A percentile compares a stretch with the other conserved stretches of the same genome.
Evolutionary conservation across 2,329 filamentous ascomycete species (phyloP).

Genomic region (Botrytis paeoniae): DNA sequence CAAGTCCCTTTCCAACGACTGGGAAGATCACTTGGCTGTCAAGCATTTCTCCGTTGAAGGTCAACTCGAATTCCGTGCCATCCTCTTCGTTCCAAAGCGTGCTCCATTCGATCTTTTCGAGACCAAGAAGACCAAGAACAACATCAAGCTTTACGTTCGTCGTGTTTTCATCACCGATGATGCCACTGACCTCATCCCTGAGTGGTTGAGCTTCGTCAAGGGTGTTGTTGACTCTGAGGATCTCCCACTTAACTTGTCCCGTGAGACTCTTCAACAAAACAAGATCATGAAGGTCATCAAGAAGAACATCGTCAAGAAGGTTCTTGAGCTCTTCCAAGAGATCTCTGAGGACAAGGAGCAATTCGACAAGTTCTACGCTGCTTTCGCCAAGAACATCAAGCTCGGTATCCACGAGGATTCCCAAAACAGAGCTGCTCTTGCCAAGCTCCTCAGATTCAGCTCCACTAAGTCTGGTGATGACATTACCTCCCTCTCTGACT

Average conservation of each 20-base stretch:
- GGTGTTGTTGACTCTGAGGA: constrained; percentile 99
- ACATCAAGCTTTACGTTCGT: constrained; percentile 99
- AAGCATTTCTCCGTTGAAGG: constrained; percentile 99
- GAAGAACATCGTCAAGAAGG: constrained; percentile 99
- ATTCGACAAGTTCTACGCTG: constrained; percentile 99
- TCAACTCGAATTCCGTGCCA: constrained; percentile 99
- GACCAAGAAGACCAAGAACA: constrained; percentile 99
- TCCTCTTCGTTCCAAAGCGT: constrained; percentile 99
- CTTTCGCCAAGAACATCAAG: constrained; percentile 99
- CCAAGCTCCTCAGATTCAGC: constrained; percentile 98
- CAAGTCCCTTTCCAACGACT: constrained; percentile 99
- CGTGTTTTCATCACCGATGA: constrained; percentile 99
- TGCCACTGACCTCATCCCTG: constrained; percentile 96
- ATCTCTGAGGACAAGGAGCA: constrained; percentile 99
- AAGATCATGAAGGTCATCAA: constrained; percentile 99
- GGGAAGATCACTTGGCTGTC: constrained; percentile 98
- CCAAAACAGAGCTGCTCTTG: constrained; percentile 88
- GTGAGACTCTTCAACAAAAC: constrained; percentile 99
- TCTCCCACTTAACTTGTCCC: constrained; percentile 97
- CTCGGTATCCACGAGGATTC: constrained; percentile 99
- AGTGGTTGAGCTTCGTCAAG: constrained; percentile 99
- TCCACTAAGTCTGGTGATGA: constrained; percentile 99
- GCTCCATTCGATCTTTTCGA: constrained; percentile 99
- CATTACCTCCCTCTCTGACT: constrained; percentile 90
- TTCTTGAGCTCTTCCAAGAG: constrained; percentile 97